Percentiles rank a stretch among this genome's conserved stretches.
Conservation (phyloP, 1,284 basidiomycete genomes). For the Fereydounia khargensis region DNA sequence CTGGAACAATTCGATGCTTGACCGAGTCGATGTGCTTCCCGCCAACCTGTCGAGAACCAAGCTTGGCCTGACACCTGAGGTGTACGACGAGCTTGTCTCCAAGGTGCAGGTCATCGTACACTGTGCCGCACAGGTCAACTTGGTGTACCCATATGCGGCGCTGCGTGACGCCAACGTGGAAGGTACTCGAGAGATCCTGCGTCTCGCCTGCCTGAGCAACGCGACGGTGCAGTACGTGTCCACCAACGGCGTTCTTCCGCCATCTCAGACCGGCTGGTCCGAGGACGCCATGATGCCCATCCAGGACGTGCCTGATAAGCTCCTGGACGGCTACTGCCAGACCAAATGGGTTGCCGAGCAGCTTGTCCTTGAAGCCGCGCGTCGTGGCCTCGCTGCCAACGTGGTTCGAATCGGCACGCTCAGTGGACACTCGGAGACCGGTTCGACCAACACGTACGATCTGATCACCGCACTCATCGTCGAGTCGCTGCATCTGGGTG, state of each 20-base stretch:
- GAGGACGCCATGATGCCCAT: slow-evolving; percentile 45
- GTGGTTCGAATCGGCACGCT: slow-evolving; percentile 56
- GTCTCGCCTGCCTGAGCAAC: slow-evolving; percentile 52
- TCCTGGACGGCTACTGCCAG: slow-evolving; percentile 58
- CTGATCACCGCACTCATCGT: slow-evolving; percentile 53
- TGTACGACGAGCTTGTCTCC: slow-evolving; percentile 43
- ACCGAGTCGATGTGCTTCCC: slow-evolving; percentile 53
- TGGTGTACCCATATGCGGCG: slow-evolving; percentile 57
- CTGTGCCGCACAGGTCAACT: slow-evolving; percentile 55
- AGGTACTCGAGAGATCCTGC: slow-evolving; percentile 57
- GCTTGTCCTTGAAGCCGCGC: slow-evolving; percentile 48
- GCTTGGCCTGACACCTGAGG: slow-evolving; percentile 43
- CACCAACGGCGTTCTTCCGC: slow-evolving; percentile 57
- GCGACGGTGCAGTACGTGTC: slow-evolving; percentile 57
- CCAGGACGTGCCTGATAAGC: slow-evolving; percentile 49
- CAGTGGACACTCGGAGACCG: slow-evolving; percentile 51
- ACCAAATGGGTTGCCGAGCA: slow-evolving; percentile 58
- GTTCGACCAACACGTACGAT: slow-evolving; percentile 54
- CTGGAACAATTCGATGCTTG: slow-evolving; percentile 50
- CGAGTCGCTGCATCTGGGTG: slow-evolving; percentile 52
- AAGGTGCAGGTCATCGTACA: slow-evolving; percentile 52
- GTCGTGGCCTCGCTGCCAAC: slow-evolving; percentile 52
- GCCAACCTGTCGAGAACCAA: slow-evolving; percentile 48
- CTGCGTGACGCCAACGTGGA: slow-evolving; percentile 54
- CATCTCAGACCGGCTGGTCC: slow-evolving; percentile 47